These are phyloP conservation scores for Tephrocybe sp. DNA, from an alignment of 768 basidiomycete genomes.

Conservation along the genomic window DNA sequence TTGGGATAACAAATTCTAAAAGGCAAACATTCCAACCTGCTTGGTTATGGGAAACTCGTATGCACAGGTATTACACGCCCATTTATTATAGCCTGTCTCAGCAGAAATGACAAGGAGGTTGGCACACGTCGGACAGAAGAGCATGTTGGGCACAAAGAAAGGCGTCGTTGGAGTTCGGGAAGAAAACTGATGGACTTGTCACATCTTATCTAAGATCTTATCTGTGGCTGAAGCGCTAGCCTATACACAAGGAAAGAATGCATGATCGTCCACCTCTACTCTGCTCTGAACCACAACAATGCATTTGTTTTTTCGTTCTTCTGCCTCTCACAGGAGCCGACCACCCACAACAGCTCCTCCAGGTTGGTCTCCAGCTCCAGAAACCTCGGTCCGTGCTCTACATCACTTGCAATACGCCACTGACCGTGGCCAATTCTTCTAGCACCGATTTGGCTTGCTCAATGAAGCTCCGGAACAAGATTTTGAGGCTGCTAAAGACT, in stretches of 20 bases:
- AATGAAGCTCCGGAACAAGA: slow-evolving; percentile 61
- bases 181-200: background rate
- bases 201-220: slow-evolving; percentile 18
- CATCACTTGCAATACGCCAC: background rate
- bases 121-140: slow-evolving; percentile 94
- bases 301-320: slow-evolving; percentile 12
- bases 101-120: slow-evolving; percentile 81
- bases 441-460: slow-evolving; percentile 49
- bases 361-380: slow-evolving; percentile 60
- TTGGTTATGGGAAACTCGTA: slow-evolving; percentile 94
- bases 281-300: too few species aligned
- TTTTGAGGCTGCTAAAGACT: slow-evolving; percentile 49
- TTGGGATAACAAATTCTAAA: background rate
- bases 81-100: slow-evolving; percentile 85
- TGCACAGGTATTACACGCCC: slow-evolving; percentile 91
- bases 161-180: background rate
- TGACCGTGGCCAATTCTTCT: background rate
- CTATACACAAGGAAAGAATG: background rate
- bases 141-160: slow-evolving; percentile 45
- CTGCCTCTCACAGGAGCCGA: background rate
- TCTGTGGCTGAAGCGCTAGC: background rate
- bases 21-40: slow-evolving; percentile 41
- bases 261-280: background rate
- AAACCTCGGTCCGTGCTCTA: slow-evolving; percentile 35
- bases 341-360: slow-evolving; percentile 37